Evolutionary conservation across 768 basidiomycete genomes (phyloP), one percentile per base, ranked within the genome.

Genomic region (Strobilomyces echinocephalus): DNA sequence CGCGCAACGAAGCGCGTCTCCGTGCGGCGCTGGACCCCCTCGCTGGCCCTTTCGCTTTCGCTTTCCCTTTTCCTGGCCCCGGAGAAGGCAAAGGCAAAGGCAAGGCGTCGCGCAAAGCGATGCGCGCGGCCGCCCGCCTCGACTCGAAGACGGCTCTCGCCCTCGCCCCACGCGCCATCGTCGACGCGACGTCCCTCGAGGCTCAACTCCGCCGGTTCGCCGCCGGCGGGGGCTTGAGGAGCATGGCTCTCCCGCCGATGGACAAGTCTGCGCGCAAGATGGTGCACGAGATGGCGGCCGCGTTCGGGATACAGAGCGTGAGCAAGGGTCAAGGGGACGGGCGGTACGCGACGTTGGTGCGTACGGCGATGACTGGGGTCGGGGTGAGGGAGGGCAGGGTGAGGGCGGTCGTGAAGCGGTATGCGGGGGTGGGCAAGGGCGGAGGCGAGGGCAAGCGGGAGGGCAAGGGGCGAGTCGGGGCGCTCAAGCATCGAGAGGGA

Each of bases 201-300:
- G 69, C 74, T 60, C 80, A 85, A 62, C 85, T 97, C 39, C 76
- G 83, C 26, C 74, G 74, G 24, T 97, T 97, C 73, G 66, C 90
- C 31, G 44, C 16, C 18, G 30, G 16, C 26, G 16, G 16, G 26
- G 74, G 8, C 38, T n/a, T 48, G 39, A 77, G 75, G 39, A 77
- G 75, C 6, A 80, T 95, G 78, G 69, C 78, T 9, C 74, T 95
- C 1, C 93, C 93, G 2, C 88, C 95, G 9, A 85, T 89, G 74
- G 76, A 80, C 54, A 91, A 87, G 72, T 74, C 74, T 53, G 79
- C 79, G 57, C 76, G 95, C 59, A 85, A 82, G 73, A 72, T 72
- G 40, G 78, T 94, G 0, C 95, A 98, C 63, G 79, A 90, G 63
- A 70, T 97, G 63, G 92, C 92, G n/a, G 49, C 63, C 9, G 83